Evolutionary conservation across 768 basidiomycete species (phyloP), one percentile per base, ranked within the genome.

Genomic region (Termitomyces sp.): DNA sequence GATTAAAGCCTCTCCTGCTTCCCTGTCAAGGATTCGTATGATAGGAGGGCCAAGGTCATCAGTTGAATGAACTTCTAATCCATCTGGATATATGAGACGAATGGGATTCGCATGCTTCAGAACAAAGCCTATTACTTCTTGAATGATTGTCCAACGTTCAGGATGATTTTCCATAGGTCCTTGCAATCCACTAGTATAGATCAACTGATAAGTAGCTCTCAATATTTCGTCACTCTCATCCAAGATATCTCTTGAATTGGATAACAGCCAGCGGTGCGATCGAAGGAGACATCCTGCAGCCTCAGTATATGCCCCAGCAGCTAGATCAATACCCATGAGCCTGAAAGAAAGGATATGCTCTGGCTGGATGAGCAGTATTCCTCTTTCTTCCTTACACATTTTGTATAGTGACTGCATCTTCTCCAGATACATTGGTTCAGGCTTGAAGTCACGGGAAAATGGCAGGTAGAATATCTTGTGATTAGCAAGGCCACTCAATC

Each of bases 321-420:
- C 28, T 10, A 71, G 65, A 53, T 83, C 74, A 22, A 81, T 64
- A 3, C 68, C 71, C 70, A 77, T 73, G 17, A 83, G 67, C 58
- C 73, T 71, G 55, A 78, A 76, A 0, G 82, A 83, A 2, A 83
- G 68, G 12, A 80, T 66, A 28, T 83, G 78, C 45, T 83, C 81
- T 0, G 81, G 82, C 45, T 83, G 82, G 11, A 68, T 55, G 0
- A 83, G 66, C 12, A 81, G 61, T n/a, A 83, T 60, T 0, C 81
- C 81, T 8, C 69, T 63, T 19, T 63, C 62, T 0, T 50, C 50
- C 58, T 65, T 67, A 52, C 82, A 83, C 42, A 71, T 68, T 24
- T 64, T 53, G 58, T 75, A 70, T 5, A 82, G 43, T 5, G 48
- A 24, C 7, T 54, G 60, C 11, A 81, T 68, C 7, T 45, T 46